These are phyloP conservation scores for Pisolithus tinctorius DNA, from an alignment of 768 basidiomycete genomes.

Conservation along the genomic window DNA sequence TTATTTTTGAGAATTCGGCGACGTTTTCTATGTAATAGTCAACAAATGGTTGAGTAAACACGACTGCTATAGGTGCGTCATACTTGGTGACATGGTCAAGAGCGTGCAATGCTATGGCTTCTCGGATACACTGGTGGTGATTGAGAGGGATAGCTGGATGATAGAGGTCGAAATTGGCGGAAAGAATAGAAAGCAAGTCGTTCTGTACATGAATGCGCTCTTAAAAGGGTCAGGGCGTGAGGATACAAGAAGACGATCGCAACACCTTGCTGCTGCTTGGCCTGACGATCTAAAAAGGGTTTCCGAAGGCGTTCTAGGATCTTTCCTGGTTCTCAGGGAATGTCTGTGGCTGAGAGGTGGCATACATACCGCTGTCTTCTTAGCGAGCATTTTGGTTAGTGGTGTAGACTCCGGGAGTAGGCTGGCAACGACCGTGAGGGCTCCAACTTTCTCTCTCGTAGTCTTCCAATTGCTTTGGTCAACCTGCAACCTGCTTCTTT, in stretches of 20 bases:
- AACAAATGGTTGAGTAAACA: neutral
- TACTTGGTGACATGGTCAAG: slow-evolving; percentile 90
- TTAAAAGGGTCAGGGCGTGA: slow-evolving; percentile 17
- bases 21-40: slow-evolving; percentile 60
- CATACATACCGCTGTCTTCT: slow-evolving; percentile 19
- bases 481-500: slow-evolving; percentile 41
- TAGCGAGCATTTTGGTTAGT: slow-evolving; percentile 18
- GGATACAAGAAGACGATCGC: neutral
- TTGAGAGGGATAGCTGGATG: slow-evolving; percentile 61
- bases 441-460: slow-evolving; percentile 43
- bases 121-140: slow-evolving; percentile 53
- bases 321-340: slow-evolving; percentile 25
- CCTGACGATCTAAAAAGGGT: slow-evolving; percentile 49
- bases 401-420: slow-evolving; percentile 34
- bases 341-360: neutral
- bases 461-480: slow-evolving; percentile 54
- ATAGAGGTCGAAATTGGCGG: slow-evolving; percentile 72
- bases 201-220: slow-evolving; percentile 54
- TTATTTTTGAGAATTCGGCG: slow-evolving; percentile 89
- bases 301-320: slow-evolving; percentile 49
- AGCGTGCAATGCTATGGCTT: slow-evolving; percentile 70
- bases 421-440: slow-evolving; percentile 45
- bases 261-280: slow-evolving; percentile 44
- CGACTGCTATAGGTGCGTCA: neutral
- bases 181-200: slow-evolving; percentile 58